Base-by-base conservation (phyloP, 1,139 yeast species). In the Candida tetrigidarum region DNA sequence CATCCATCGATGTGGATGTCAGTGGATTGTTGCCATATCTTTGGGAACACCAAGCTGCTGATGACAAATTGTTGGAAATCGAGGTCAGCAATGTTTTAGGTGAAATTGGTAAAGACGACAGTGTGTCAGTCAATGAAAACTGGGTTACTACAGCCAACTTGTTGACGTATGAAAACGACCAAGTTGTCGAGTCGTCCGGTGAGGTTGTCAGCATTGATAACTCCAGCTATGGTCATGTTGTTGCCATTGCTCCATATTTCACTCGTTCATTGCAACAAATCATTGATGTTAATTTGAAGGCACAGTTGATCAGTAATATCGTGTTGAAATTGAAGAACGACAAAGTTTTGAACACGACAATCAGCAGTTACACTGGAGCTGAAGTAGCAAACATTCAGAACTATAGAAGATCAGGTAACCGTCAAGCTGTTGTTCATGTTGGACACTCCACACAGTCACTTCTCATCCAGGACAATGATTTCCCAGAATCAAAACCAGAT, bases 131-230 rank as follows among this genome's bases (percentile, higher is more conserved):
- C 40, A 87, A 84, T 1, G 67, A 74, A 28, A 80, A 85, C 62
- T 87, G 96, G 96, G 76, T 86, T 39, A 69, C 85, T 18, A 71
- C 84, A 29, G 91, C 85, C 12, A 83, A 80, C 53, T 59, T 87
- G 36, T 67, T 84, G 43, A 69, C 82, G 4, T 88, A 88, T 84
- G 83, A 84, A 60, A 71, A 71, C 47, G 55, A 59, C 1, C 51
- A 64, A 3, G 71, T 81, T 23, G 64, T 58, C 7, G 58, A 56
- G 20, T 63, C 75, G 14, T 48, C 57, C n/a, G 86, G 86, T 43
- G 59, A 58, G 11, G 51, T 78, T 2, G 37, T 62, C 1, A 44
- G 53, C n/a, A 53, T 60, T 12, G 56, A 50, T 35, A 61, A 62
- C 44, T 33, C 48, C 1, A 56, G 50, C 29, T 48, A 46, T 16